Conservation (phyloP, 2,329 filamentous ascomycete genomes). For the Fusarium buxicola region DNA sequence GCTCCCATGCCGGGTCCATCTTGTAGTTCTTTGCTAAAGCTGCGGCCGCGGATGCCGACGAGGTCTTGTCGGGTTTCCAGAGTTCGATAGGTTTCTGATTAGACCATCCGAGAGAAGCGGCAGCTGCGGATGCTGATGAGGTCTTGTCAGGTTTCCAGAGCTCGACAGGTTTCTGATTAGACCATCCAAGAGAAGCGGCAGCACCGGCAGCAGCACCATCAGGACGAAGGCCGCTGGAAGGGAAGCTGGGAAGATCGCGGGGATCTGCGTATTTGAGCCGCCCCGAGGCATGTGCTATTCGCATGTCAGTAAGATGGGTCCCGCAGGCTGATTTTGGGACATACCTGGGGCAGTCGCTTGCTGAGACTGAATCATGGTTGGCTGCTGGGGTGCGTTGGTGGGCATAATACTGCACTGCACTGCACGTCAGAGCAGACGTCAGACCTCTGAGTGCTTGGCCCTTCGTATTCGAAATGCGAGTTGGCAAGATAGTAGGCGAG, state of each 20-base stretch:
- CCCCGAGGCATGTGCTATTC: constrained; percentile 50
- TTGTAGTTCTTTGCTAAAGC: constrained; percentile 57
- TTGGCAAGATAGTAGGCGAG: constrained; percentile 11
- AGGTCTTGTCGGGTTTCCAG: constrained; percentile 71
- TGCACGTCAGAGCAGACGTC: constrained; percentile 5
- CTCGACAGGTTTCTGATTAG: constrained; percentile 73
- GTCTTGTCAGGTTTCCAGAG: constrained; percentile 73
- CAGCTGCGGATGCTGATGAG: constrained; percentile 61
- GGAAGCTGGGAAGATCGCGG: constrained; percentile 79
- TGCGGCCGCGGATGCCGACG: constrained; percentile 62
- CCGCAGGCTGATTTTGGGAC: constrained; percentile 32
- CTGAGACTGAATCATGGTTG: constrained; percentile 46
- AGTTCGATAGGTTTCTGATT: constrained; percentile 72
- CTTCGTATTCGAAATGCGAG: constrained; percentile 35
- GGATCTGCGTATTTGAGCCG: constrained; percentile 77
- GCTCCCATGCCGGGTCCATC: constrained; percentile 67
- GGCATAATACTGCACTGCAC: constrained; percentile 31
- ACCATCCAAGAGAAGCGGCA: constrained; percentile 80
- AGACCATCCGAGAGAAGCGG: constrained; percentile 73
- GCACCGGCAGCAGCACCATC: constrained; percentile 75
- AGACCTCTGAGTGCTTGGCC: constrained; percentile 17
- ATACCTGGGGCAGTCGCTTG: constrained; percentile 40
- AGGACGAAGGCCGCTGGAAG: constrained; percentile 70
- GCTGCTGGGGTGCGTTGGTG: constrained; percentile 38
- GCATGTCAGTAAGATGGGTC: constrained; percentile 26